Percentiles rank a stretch among this genome's conserved stretches.
phyloP scores from a whole-genome alignment of 345 rosid species.

The Populus deltoides region DNA sequence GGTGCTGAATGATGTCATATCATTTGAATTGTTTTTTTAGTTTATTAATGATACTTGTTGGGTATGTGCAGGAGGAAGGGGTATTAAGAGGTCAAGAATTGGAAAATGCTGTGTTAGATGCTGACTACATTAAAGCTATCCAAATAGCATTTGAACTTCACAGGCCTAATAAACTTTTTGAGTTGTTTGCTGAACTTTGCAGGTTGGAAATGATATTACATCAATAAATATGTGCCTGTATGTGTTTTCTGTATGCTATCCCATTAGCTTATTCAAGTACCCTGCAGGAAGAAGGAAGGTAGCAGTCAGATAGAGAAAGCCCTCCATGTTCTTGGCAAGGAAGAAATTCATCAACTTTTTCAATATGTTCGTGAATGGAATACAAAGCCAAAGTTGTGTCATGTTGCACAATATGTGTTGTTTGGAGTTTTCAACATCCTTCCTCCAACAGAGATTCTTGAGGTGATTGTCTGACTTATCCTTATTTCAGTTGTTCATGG shows the following conservation, averaged over 20 bases:
- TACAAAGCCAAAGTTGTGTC: conserved; percentile 84
- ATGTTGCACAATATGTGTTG: conserved; percentile 78
- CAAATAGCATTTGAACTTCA: conserved; percentile 79
- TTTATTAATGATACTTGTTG: background rate
- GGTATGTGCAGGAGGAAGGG: conserved; percentile 57
- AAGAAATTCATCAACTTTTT: conserved; percentile 64
- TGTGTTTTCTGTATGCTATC: background rate
- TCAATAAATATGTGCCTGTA: background rate
- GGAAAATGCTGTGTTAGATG: conserved; percentile 83
- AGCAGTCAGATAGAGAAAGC: conserved; percentile 56
- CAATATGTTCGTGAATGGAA: conserved; percentile 93
- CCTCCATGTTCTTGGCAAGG: conserved; percentile 58
- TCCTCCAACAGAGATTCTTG: conserved; percentile 71
- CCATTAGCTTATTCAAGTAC: background rate
- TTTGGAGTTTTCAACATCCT: conserved; percentile 62
- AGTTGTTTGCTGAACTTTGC: conserved; percentile 69
- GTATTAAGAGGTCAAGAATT: conserved; percentile 78
- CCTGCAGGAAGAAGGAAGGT: conserved; percentile 57
- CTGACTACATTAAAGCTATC: conserved; percentile 72
- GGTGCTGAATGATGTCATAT: background rate
- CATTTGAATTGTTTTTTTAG: background rate
- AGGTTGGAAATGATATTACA: conserved; percentile 41
- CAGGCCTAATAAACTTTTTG: conserved; percentile 75
- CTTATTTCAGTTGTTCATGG: background rate
- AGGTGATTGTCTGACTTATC: conserved; percentile 44